Evolutionary conservation across 176 grass and related monocot genomes (phyloP).

Genomic region (Ensete ventricosum): DNA sequence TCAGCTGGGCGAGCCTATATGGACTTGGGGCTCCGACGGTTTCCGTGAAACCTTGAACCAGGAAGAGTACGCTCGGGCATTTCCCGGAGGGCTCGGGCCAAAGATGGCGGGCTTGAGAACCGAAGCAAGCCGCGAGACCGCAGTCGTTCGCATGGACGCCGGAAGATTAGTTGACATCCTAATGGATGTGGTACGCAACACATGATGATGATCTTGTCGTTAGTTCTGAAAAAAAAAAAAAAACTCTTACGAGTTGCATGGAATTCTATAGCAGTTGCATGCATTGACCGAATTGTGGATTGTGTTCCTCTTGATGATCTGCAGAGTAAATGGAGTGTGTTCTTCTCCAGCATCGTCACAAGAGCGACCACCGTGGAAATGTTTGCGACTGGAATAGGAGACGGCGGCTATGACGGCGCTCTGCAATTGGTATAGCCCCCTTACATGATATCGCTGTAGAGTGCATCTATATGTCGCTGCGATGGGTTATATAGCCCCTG

Average conservation of each 20-base stretch:
- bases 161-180: constrained; percentile 25
- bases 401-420: constrained; percentile 29
- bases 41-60: constrained; percentile 30
- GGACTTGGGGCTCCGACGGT: constrained; percentile 25
- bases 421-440: constrained; percentile 37
- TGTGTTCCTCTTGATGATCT: constrained; percentile 13
- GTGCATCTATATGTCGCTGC: background rate
- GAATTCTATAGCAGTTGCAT: no score
- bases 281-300: background rate
- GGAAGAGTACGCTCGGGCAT: constrained; percentile 21
- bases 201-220: background rate
- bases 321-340: constrained; percentile 32
- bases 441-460: background rate
- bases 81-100: constrained; percentile 8
- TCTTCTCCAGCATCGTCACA: constrained; percentile 39
- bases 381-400: constrained; percentile 8
- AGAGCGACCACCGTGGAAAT: constrained; percentile 17
- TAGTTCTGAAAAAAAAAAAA: background rate
- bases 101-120: constrained; percentile 1
- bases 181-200: constrained; percentile 43
- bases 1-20: constrained; percentile 24
- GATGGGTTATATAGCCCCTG: background rate
- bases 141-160: constrained; percentile 24
- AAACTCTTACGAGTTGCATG: background rate
- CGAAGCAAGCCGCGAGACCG: constrained; percentile 42